A percentile compares a stretch with the other conserved stretches of the same genome.
Evolutionary conservation across 441 rosid genomes (phyloP).

Genomic region (Corymbia calophylla): DNA sequence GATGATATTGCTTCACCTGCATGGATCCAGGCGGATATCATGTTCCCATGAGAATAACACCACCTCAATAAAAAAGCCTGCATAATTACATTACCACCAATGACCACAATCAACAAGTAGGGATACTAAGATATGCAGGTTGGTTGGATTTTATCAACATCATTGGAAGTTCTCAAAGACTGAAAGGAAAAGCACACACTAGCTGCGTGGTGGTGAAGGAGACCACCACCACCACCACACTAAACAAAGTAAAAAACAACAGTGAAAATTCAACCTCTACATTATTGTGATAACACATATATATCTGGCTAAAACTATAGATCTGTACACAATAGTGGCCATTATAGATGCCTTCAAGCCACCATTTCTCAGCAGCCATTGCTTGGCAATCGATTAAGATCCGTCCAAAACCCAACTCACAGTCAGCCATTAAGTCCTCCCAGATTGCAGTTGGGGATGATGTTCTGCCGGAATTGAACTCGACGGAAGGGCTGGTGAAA

Average conservation of each 20-base stretch:
- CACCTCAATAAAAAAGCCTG: background rate
- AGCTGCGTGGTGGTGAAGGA: background rate
- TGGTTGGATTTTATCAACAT: background rate
- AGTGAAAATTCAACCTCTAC: background rate
- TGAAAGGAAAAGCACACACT: background rate
- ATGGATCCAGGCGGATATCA: background rate
- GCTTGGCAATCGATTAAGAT: background rate
- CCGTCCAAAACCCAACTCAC: background rate
- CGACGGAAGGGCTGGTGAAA: slow-evolving; percentile 10
- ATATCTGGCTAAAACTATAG: background rate
- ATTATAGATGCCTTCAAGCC: background rate
- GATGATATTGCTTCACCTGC: background rate
- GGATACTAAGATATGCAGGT: background rate
- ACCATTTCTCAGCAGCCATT: background rate
- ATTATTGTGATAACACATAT: background rate
- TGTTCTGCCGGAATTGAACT: background rate
- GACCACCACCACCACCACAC: background rate
- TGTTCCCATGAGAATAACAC: background rate
- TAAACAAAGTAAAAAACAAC: background rate
- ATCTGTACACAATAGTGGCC: background rate
- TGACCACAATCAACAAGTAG: background rate
- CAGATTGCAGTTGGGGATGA: slow-evolving; percentile 20
- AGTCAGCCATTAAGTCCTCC: slow-evolving; percentile 12
- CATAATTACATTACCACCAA: background rate
- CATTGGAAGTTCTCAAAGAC: background rate